phyloP scores from a whole-genome alignment of 164 flowering plant species.

The Annona squamosa region DNA sequence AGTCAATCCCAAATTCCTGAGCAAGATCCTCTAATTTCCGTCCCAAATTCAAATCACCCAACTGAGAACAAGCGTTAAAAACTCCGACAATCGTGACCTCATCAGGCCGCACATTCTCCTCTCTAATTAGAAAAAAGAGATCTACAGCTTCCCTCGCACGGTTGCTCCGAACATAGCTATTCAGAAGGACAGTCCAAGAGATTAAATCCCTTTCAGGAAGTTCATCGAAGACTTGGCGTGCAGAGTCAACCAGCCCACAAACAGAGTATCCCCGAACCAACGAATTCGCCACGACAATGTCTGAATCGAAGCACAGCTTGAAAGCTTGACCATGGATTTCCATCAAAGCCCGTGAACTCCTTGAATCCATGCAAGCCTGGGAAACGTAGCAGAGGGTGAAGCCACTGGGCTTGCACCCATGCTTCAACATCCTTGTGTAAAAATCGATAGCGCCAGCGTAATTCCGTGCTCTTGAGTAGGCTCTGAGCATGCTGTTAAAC shows the following conservation, averaged over 20 bases:
- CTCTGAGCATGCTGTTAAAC: slow-evolving; percentile 12
- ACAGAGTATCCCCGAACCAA: slow-evolving; percentile 7
- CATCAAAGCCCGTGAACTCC: not conserved
- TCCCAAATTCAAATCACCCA: slow-evolving; percentile 12
- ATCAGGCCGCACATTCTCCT: slow-evolving; percentile 9
- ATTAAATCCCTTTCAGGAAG: slow-evolving; percentile 12
- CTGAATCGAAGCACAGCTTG: slow-evolving; percentile 9
- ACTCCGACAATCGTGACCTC: slow-evolving; percentile 12
- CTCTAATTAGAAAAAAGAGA: slow-evolving; percentile 13
- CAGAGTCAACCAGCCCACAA: slow-evolving; percentile 7
- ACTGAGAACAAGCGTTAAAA: slow-evolving; percentile 15
- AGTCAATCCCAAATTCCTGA: not conserved
- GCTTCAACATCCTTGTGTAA: slow-evolving; percentile 8
- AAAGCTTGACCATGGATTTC: slow-evolving; percentile 11
- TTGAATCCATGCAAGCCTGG: slow-evolving; percentile 5
- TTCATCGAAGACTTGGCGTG: slow-evolving; percentile 14
- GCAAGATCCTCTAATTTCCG: slow-evolving; percentile 11
- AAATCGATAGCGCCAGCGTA: not conserved
- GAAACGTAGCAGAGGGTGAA: slow-evolving; percentile 10
- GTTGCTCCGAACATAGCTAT: slow-evolving; percentile 9
- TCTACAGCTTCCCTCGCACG: slow-evolving; percentile 12
- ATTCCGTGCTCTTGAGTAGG: slow-evolving; percentile 1
- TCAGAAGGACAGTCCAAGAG: slow-evolving; percentile 13
- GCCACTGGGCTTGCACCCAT: slow-evolving; percentile 12
- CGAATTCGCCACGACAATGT: slow-evolving; percentile 13